phyloP scores from a whole-genome alignment of 2,329 filamentous ascomycete species.

The Phyllosticta citribraziliensis region DNA sequence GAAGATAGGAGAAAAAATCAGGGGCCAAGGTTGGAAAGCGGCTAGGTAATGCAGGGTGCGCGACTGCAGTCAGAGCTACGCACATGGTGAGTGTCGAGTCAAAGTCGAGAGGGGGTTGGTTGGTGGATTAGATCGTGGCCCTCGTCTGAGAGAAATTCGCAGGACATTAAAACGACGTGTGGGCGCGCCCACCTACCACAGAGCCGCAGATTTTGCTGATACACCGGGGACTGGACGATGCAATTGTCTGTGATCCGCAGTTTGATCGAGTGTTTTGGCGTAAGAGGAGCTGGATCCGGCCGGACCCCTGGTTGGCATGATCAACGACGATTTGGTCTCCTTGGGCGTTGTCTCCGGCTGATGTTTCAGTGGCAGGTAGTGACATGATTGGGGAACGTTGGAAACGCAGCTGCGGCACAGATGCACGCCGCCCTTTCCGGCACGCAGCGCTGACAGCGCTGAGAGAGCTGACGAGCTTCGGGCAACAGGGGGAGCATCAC shows the following conservation, averaged over 20 bases:
- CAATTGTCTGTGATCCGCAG: not conserved
- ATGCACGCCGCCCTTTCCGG: not conserved
- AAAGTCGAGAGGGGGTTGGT: not conserved
- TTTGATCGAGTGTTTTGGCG: not conserved
- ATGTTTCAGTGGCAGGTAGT: not conserved
- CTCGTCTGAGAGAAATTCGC: not conserved
- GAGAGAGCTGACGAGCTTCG: not conserved
- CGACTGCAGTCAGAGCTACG: not conserved
- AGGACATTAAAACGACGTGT: not conserved
- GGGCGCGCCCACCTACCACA: not conserved
- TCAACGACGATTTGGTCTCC: constrained; percentile 6
- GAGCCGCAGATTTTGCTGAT: not conserved
- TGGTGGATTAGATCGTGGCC: not conserved
- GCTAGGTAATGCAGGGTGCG: not conserved
- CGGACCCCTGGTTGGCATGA: not conserved
- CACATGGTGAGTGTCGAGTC: not conserved
- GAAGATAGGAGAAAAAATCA: not conserved
- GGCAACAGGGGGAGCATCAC: not conserved
- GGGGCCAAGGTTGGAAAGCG: not conserved
- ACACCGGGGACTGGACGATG: not conserved
- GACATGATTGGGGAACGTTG: not conserved
- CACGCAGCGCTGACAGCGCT: not conserved
- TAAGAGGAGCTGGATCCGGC: not conserved
- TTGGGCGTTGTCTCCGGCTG: constrained; percentile 6
- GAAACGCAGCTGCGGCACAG: not conserved